Base-by-base conservation (phyloP, 768 basidiomycete genomes). In the Myochromella boudieri region DNA sequence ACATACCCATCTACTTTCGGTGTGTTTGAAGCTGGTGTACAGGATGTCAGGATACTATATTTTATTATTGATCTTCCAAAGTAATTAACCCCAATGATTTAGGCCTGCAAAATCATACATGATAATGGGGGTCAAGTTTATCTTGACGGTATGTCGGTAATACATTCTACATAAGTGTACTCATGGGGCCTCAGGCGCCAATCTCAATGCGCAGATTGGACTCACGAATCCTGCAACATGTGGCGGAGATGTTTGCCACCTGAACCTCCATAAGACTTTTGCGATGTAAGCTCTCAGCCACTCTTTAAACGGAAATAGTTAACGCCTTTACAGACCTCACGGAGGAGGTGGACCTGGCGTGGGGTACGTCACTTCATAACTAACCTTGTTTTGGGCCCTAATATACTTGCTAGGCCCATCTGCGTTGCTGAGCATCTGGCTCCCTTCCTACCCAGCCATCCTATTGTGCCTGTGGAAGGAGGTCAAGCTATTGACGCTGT, bases 221-320 rank as follows among this genome's bases (percentile, higher is more conserved):
- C 63, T 97, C 48, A 97, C 95, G 24, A 92, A 93, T 62, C 91
- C 91, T 27, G 92, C 90, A 1, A 85, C 79, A n/a, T 95, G 93
- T 59, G 97, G 97, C 37, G 95, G 93, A 43, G 97, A 99, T 66
- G 94, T 99, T 29, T 97, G 94, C 64, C 97, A 99, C 65, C 78
- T 97, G 72, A 99, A 99, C 69, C 75, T 98, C 27, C 97, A 99
- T 75, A 99, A 98, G 71, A 95, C 94, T 1, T 97, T 97, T 62
- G 87, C 93, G 6, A 97, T 97, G 87, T 91, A 61, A 47, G 87
- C 59, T 7, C 6, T 29, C 33, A 9, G 28, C 11, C 26, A 10
- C 43, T 34, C 29, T 43, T 14, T 46, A 18, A 40, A 9, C 3
- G 10, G 11, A 18, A 4, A 38, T 3, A 15, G 54, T 37, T 51